phyloP scores from a whole-genome alignment of 495 filamentous ascomycete genomes.

The Penicillium coffeae region DNA sequence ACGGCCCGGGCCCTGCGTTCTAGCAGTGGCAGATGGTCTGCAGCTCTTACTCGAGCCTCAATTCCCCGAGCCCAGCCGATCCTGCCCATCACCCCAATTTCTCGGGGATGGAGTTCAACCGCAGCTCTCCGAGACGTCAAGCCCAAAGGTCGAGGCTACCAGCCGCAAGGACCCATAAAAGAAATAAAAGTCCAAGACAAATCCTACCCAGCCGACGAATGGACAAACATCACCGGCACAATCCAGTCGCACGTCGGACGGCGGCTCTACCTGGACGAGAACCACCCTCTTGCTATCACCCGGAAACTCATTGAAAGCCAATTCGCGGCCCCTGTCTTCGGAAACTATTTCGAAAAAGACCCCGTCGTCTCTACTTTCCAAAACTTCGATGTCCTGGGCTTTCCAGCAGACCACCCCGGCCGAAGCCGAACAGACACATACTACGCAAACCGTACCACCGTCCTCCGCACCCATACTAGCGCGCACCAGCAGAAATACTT shows the following conservation, averaged over 20 bases:
- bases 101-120: conserved; percentile 37
- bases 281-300: conserved; percentile 89
- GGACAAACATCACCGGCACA: conserved; percentile 78
- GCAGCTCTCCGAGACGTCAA: conserved; percentile 21
- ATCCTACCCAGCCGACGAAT: conserved; percentile 65
- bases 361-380: conserved; percentile 82
- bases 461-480: conserved; percentile 88
- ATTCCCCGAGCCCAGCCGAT: conserved; percentile 23
- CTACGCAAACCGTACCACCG: conserved; percentile 81
- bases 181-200: conserved; percentile 54
- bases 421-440: conserved; percentile 88
- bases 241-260: conserved; percentile 70
- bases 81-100: conserved; percentile 12
- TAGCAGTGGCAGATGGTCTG: conserved; percentile 37
- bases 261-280: conserved; percentile 76
- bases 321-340: conserved; percentile 70
- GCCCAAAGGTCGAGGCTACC: conserved; percentile 7
- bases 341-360: conserved; percentile 69
- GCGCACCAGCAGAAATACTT: conserved; percentile 92
- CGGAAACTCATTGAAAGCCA: conserved; percentile 86
- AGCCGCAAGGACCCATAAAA: neutral
- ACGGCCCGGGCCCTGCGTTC: conserved; percentile 44
- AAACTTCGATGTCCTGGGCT: conserved; percentile 94
- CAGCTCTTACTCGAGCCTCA: conserved; percentile 22
- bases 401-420: conserved; percentile 85